These are phyloP conservation scores for Croton laevigatus DNA, from an alignment of 441 rosid species.

Conservation along the genomic window DNA sequence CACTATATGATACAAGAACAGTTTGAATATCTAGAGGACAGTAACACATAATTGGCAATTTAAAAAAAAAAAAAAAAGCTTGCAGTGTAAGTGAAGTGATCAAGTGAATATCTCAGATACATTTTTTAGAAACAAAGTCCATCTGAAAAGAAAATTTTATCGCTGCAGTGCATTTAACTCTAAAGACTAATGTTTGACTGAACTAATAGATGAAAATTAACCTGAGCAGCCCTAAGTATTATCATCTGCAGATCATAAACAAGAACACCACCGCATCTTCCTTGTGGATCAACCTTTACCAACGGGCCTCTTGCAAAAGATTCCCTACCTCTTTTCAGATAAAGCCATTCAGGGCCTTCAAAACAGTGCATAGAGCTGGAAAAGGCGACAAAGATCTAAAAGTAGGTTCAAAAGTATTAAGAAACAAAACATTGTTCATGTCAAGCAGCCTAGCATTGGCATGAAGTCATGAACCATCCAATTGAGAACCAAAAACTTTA, in stretches of 20 bases:
- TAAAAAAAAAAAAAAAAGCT: no score
- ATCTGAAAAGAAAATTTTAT: conserved; percentile 2
- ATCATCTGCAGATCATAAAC: conserved; percentile 96
- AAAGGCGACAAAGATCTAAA: conserved; percentile 14
- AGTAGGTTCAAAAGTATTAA: conserved; percentile 12
- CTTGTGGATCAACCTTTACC: conserved; percentile 96
- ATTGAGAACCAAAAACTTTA: conserved; percentile 23
- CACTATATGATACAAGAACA: background rate
- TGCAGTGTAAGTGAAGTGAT: no score
- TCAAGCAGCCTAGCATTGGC: background rate
- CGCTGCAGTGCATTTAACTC: no score
- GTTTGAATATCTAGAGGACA: background rate
- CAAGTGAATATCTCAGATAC: background rate
- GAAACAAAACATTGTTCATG: conserved; percentile 8
- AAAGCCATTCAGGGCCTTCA: conserved; percentile 96
- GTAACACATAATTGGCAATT: no score
- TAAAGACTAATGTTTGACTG: background rate
- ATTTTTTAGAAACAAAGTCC: conserved; percentile 4
- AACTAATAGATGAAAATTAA: conserved; percentile 30
- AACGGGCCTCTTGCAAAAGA: conserved; percentile 83
- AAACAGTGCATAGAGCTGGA: conserved; percentile 99
- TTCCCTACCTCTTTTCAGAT: conserved; percentile 94
- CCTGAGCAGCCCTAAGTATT: conserved; percentile 96
- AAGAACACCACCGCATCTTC: conserved; percentile 94
- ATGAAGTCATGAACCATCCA: conserved; percentile 1